Evolutionary conservation across 2,329 filamentous ascomycete genomes (phyloP).

Genomic region (Lecanicillium sp.): DNA sequence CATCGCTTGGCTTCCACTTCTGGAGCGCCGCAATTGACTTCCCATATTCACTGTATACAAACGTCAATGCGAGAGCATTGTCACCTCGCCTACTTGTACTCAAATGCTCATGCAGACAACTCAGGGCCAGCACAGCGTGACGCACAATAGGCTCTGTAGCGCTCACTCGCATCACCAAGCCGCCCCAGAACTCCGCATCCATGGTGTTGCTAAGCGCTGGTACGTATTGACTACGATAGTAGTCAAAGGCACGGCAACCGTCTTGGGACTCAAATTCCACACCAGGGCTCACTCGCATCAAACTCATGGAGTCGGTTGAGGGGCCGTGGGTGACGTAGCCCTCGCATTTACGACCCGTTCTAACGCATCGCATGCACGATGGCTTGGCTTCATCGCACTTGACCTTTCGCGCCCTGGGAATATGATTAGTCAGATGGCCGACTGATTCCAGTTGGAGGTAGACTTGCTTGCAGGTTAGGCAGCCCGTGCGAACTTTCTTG

Average conservation of each 20-base stretch:
- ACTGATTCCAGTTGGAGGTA: background rate
- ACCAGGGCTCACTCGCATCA: slow-evolving; percentile 12
- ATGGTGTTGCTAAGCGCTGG: slow-evolving; percentile 38
- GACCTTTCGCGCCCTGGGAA: slow-evolving; percentile 44
- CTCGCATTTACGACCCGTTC: slow-evolving; percentile 51
- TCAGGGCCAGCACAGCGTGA: slow-evolving; percentile 45
- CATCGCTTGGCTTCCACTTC: slow-evolving; percentile 28
- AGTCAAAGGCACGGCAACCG: slow-evolving; percentile 27
- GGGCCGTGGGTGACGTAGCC: slow-evolving; percentile 37
- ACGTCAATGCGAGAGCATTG: slow-evolving; percentile 18
- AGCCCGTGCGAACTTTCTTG: slow-evolving; percentile 44
- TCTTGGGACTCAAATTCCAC: slow-evolving; percentile 18
- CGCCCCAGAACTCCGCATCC: slow-evolving; percentile 37
- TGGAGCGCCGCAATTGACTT: slow-evolving; percentile 39
- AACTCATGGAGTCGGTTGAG: slow-evolving; percentile 12
- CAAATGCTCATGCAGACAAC: slow-evolving; percentile 38
- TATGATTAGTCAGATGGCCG: background rate
- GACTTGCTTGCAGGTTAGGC: slow-evolving; percentile 50
- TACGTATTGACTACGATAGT: slow-evolving; percentile 31
- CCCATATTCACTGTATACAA: slow-evolving; percentile 36
- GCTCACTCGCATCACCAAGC: slow-evolving; percentile 40
- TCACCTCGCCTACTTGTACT: slow-evolving; percentile 17
- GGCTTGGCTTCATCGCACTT: slow-evolving; percentile 53
- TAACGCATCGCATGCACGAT: slow-evolving; percentile 45
- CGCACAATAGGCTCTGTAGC: slow-evolving; percentile 39